Evolutionary conservation across 2,329 filamentous ascomycete genomes (phyloP), one percentile per base, ranked within the genome.

Genomic region (Ophiostoma himal-ulmi): DNA sequence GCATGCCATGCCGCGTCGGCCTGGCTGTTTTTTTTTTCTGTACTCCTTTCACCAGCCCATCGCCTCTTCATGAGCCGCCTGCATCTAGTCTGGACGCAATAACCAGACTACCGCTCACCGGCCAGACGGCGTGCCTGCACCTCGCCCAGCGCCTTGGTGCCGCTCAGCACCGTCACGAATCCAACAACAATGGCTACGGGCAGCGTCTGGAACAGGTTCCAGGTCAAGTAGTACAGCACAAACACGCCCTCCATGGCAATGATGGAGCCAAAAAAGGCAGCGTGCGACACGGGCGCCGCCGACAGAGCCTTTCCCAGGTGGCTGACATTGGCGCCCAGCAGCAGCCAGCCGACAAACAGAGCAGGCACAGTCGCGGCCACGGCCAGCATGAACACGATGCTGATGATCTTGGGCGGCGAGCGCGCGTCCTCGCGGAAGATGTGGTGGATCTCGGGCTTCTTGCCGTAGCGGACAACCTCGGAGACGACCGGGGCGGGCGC

Each of bases 191-290:
- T 84, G 69, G 90, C 88, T 36, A 88, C 89, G 5, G 93, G 94
- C 68, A 99, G 83, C 17, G 88, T 88, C 83, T 97, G 90, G 85
- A 98, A 97, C 65, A 99, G 84, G 77, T 90, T 97, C 94, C 94
- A 97, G 77, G 82, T 88, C 69, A 87, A 90, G 81, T 98, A 98
- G 85, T 99, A 99, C 74, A 97, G 82, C 83, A 95, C 94, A 82
- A 99, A 97, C 70, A 97, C 89, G 20, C 87, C 91, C 80, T 99
- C 95, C 83, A 99, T 91, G 30, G 89, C 88, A 54, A 97, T 73
- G 70, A 99, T 88, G 5, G 93, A 97, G 68, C 91, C 91, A 75
- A 96, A 91, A 83, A 98, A 99, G 44, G 93, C 79, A 39, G 83
- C 83, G 78, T 99, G 94, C 5, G 94, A 90, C 62, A 97, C 75